Conservation (phyloP, 305 asterid species). For the Fraxinus angustifolia region DNA sequence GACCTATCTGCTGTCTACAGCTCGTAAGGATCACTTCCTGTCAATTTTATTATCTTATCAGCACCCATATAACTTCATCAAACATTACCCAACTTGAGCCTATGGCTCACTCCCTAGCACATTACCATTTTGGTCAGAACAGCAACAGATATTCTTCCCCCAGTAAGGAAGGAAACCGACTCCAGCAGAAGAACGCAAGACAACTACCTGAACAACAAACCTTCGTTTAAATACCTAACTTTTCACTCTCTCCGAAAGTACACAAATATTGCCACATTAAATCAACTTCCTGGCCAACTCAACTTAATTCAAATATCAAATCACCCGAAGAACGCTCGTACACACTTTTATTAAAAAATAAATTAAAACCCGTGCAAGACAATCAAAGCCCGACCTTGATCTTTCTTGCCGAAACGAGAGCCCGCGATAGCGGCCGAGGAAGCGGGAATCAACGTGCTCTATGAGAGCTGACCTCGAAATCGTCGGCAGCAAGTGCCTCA, state of each 20-base stretch:
- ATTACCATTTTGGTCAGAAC: background rate
- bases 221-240: background rate
- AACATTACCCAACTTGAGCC: background rate
- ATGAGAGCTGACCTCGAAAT: slow-evolving; percentile 74
- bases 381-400: slow-evolving; percentile 49
- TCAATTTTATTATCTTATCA: background rate
- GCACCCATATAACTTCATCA: background rate
- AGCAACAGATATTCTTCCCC: background rate
- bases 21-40: background rate
- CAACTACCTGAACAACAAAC: background rate
- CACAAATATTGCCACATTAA: background rate
- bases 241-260: background rate
- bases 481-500: slow-evolving; percentile 71
- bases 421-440: slow-evolving; percentile 72
- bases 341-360: background rate
- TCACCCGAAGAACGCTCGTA: background rate
- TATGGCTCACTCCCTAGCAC: background rate
- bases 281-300: background rate
- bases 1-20: background rate
- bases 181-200: background rate
- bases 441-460: slow-evolving; percentile 74
- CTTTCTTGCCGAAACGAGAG: slow-evolving; percentile 68
- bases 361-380: slow-evolving; percentile 1
- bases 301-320: background rate
- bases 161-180: background rate